A percentile compares a stretch with the other conserved stretches of the same genome.
Conservation (phyloP, 1,284 basidiomycete genomes). For the Cutaneotrichosporon cavernicola region DNA sequence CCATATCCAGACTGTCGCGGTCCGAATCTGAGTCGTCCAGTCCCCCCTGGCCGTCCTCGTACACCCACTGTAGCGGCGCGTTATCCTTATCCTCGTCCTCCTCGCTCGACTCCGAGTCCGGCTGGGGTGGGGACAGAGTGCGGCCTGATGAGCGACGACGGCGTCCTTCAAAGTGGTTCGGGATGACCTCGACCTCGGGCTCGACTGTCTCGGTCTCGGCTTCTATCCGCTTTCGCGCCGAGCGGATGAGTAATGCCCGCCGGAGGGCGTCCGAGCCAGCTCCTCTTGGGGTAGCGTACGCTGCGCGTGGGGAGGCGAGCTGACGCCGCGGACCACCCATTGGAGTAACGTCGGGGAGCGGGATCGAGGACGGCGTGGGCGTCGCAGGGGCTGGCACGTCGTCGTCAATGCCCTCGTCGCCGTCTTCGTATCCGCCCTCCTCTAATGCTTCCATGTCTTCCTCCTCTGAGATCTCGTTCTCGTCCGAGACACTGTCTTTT, state of each 20-base stretch:
- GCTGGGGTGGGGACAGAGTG: slow-evolving; percentile 24
- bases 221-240: slow-evolving; percentile 48
- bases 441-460: neutral
- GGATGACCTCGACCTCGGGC: slow-evolving; percentile 41
- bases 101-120: slow-evolving; percentile 20
- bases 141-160: slow-evolving; percentile 35
- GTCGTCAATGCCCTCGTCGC: slow-evolving; percentile 7
- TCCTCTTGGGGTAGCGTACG: neutral
- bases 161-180: slow-evolving; percentile 32
- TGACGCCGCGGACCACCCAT: neutral
- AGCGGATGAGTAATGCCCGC: slow-evolving; percentile 44
- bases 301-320: neutral
- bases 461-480: neutral
- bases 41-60: slow-evolving; percentile 36
- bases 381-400: neutral
- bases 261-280: slow-evolving; percentile 35
- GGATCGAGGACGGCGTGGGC: neutral
- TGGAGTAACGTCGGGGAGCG: neutral
- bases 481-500: neutral
- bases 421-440: neutral
- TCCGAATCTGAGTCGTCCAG: slow-evolving; percentile 27
- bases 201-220: slow-evolving; percentile 27
- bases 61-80: slow-evolving; percentile 31
- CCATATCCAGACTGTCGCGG: slow-evolving; percentile 37
- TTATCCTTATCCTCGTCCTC: slow-evolving; percentile 28